These are phyloP conservation scores for Coprinopsis sp. DNA, from an alignment of 768 basidiomycete species.

Conservation along the genomic window DNA sequence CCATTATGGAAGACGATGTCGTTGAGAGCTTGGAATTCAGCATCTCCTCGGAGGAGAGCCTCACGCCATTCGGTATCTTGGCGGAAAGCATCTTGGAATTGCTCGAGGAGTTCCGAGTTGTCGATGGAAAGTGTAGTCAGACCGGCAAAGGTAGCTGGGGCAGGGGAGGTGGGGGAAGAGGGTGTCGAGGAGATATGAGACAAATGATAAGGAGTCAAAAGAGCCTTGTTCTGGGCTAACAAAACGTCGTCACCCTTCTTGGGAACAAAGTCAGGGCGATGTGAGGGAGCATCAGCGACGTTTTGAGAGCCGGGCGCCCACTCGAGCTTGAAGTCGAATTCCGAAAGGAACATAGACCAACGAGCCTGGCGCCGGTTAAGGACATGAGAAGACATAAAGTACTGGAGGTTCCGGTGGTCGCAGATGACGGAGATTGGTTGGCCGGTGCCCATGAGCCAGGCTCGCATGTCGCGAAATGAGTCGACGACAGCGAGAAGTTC, in stretches of 20 bases:
- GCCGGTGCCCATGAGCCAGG: slow-evolving; percentile 26
- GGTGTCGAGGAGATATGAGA: slow-evolving; percentile 19
- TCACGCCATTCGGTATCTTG: slow-evolving; percentile 22
- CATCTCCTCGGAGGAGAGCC: slow-evolving; percentile 14
- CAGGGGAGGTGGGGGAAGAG: slow-evolving; percentile 17
- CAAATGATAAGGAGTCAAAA: slow-evolving; percentile 25
- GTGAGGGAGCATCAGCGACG: slow-evolving; percentile 28
- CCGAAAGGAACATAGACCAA: slow-evolving; percentile 41
- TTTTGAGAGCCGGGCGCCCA: slow-evolving; percentile 26
- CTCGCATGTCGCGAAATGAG: slow-evolving; percentile 21
- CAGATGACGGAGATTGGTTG: slow-evolving; percentile 20
- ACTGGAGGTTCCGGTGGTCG: slow-evolving; percentile 40
- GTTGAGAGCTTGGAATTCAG: slow-evolving; percentile 15
- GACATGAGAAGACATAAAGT: slow-evolving; percentile 35
- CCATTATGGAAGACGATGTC: slow-evolving; percentile 22
- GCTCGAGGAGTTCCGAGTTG: slow-evolving; percentile 21
- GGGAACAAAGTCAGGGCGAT: slow-evolving; percentile 26
- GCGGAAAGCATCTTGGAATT: slow-evolving; percentile 19
- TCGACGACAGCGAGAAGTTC: slow-evolving; percentile 3
- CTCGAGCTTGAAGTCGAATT: slow-evolving; percentile 31
- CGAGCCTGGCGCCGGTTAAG: slow-evolving; percentile 42
- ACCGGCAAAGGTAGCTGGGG: slow-evolving; percentile 24
- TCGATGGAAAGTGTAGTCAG: slow-evolving; percentile 22
- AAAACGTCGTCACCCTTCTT: slow-evolving; percentile 23
- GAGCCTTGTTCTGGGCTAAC: slow-evolving; percentile 18